These are phyloP conservation scores for Pestalotiopsis sp. DNA, from an alignment of 2,329 filamentous ascomycete genomes.

Conservation along the genomic window DNA sequence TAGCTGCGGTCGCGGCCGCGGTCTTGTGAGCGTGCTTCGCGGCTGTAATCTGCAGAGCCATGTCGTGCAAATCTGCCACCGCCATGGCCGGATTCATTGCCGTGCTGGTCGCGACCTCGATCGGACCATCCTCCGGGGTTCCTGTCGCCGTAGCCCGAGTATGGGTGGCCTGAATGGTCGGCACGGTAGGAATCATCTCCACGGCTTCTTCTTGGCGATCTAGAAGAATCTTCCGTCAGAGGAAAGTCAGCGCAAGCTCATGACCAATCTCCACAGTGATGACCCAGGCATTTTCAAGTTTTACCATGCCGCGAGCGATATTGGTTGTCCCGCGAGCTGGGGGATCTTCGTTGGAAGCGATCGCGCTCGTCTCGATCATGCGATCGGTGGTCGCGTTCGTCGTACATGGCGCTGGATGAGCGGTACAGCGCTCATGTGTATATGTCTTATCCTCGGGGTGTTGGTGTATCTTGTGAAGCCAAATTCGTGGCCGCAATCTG, in stretches of 20 bases:
- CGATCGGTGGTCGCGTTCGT: slow-evolving; percentile 32
- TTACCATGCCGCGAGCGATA: slow-evolving; percentile 39
- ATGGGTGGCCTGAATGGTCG: slow-evolving; percentile 17
- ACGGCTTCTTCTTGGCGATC: slow-evolving; percentile 31
- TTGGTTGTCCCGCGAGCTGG: slow-evolving; percentile 30
- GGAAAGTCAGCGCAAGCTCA: slow-evolving; percentile 36
- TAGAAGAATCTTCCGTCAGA: slow-evolving; percentile 36
- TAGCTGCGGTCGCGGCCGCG: slow-evolving; percentile 23
- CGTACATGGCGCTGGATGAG: slow-evolving; percentile 28
- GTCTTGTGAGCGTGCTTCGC: slow-evolving; percentile 8
- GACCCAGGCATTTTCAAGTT: slow-evolving; percentile 32
- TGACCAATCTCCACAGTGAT: slow-evolving; percentile 19
- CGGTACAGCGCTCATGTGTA: not conserved
- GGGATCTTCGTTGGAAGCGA: slow-evolving; percentile 30
- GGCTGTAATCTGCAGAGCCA: slow-evolving; percentile 18
- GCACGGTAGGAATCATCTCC: slow-evolving; percentile 28
- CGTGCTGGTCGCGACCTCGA: slow-evolving; percentile 20
- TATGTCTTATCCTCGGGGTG: not conserved
- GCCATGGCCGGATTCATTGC: slow-evolving; percentile 12
- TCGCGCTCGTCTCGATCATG: slow-evolving; percentile 31
- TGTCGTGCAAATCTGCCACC: slow-evolving; percentile 21
- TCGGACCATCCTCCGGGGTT: slow-evolving; percentile 17
- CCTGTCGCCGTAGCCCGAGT: slow-evolving; percentile 16
- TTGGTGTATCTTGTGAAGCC: not conserved
- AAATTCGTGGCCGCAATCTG: not conserved